Evolutionary conservation across 1,284 basidiomycete species (phyloP), one percentile per base, ranked within the genome.

Genomic region (Irpex lacteus): DNA sequence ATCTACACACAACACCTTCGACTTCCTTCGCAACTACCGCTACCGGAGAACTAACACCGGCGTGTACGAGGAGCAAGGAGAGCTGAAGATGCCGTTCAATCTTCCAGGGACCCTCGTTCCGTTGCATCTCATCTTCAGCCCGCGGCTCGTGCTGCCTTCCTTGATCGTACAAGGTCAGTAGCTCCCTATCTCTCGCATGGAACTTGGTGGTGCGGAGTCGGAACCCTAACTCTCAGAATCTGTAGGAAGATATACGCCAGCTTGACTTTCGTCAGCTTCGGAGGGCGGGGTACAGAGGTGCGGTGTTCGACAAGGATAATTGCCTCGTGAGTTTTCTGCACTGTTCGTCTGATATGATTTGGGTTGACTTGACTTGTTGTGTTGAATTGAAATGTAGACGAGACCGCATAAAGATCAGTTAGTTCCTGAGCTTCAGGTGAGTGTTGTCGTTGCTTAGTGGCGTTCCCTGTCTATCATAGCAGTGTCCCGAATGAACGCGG

Each of bases 251-350:
- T 73, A 95, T 98, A 70, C 89, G 92, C 76, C 84, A 92, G 68
- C 81, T 98, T 70, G 89, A 98, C 76, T 98, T 96, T 82, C 71
- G 72, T n/a, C 89, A 88, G 13, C 80, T 98, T 47, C 83, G 85
- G 65, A 81, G 81, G 62, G 87, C 88, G 15, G 96, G 96, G 1
- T 96, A 95, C 71, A 86, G 89, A 56, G 95, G 91, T 38, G 91
- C 92, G 9, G 89, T 99, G 0, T 91, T 98, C 69, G 97, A 98
- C 85, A 98, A 98, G 79, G 97, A 99, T 75, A 98, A 99, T 70
- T 98, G 97, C 73, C 77, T 98, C 69, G 95, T 94, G 70, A 44
- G 88, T 55, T 21, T 47, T 36, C 37, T 37, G 61, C n/a, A n/a
- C n/a, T 36, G 40, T 37, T 37, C 44, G 40, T 50, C 19, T 9